phyloP scores from a whole-genome alignment of 352 stramenopile genomes.

The Labyrinthula sp. region DNA sequence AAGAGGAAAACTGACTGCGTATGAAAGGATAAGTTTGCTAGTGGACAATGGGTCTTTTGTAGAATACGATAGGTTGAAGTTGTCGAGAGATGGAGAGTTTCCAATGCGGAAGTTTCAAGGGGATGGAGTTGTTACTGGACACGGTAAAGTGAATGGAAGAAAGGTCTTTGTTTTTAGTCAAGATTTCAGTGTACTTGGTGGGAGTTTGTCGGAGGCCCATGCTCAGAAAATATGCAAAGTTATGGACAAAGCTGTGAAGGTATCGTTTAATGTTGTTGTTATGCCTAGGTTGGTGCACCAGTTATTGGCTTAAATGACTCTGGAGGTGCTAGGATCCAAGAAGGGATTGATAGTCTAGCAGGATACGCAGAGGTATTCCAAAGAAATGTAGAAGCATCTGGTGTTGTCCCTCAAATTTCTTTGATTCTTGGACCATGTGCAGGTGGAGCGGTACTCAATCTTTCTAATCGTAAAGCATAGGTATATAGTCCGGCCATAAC shows the following conservation, averaged over 20 bases:
- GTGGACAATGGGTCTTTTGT: slow-evolving; percentile 79
- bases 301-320: slow-evolving; percentile 95
- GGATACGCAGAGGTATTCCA: slow-evolving; percentile 97
- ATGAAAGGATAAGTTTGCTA: slow-evolving; percentile 79
- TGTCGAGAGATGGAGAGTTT: slow-evolving; percentile 86
- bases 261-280: no score
- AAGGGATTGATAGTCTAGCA: slow-evolving; percentile 81
- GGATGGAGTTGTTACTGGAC: slow-evolving; percentile 80
- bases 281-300: slow-evolving; percentile 49
- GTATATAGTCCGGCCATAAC: slow-evolving; percentile 86
- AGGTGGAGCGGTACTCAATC: slow-evolving; percentile 49
- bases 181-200: slow-evolving; percentile 94
- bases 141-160: slow-evolving; percentile 75
- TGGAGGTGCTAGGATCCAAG: slow-evolving; percentile 87
- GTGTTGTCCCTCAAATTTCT: slow-evolving; percentile 80
- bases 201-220: slow-evolving; percentile 78
- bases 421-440: slow-evolving; percentile 93
- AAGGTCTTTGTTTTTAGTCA: slow-evolving; percentile 84
- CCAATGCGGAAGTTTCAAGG: slow-evolving; percentile 71
- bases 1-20: slow-evolving; percentile 82
- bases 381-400: slow-evolving; percentile 77
- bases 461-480: no score
- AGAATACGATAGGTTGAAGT: slow-evolving; percentile 86
- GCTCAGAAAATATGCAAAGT: slow-evolving; percentile 95
- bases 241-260: slow-evolving; percentile 85